Evolutionary conservation across 225 moss, liverwort and hornwort species (phyloP), one percentile per base, ranked within the genome.

Genomic region (Polytrichum formosum): DNA sequence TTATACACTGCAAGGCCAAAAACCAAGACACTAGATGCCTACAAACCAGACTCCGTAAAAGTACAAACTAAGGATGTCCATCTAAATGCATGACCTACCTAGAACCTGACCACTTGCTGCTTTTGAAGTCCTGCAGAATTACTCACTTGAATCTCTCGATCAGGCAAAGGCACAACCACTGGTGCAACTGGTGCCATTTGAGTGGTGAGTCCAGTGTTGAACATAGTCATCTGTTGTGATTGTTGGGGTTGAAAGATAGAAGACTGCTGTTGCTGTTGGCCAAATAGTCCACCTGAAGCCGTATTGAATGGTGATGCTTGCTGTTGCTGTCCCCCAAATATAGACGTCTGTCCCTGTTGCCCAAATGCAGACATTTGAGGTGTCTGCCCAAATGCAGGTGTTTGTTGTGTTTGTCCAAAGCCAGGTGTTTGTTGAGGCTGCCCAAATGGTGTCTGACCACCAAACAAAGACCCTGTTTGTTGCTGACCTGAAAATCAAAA

Each of bases 151-250:
- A 91, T 85, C 78, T 98, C 97, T 26, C 92, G 82, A 69, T 94
- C 97, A 30, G 94, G 91, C 65, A 98, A 83, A 62, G 94, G 90
- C 72, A 90, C 82, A 19, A 88, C 84, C 67, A 98, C 83, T 26
- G 97, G 92, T 16, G 97, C 97, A 67, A 98, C 92, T 22, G 97
- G 97, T 6, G 97, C 97, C 97, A 98, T 98, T 78, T 98, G 94
- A 6, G 97, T 98, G n/a, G 91, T 94, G 35, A 98, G 75, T 27
- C 76, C 80, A 66, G 72, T 74, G 46, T 68, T 87, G 77, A 92
- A 92, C 85, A 84, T 79, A 66, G 75, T 83, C 77, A 83, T 80
- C 73, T 83, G 91, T 70, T 73, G 85, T 55, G 78, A 70, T 28
- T 86, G 80, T 25, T 83, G 78, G 54, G 78, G 58, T 77, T 90